Conservation (phyloP, 768 basidiomycete genomes). For the Rhizopogon vulgaris region DNA sequence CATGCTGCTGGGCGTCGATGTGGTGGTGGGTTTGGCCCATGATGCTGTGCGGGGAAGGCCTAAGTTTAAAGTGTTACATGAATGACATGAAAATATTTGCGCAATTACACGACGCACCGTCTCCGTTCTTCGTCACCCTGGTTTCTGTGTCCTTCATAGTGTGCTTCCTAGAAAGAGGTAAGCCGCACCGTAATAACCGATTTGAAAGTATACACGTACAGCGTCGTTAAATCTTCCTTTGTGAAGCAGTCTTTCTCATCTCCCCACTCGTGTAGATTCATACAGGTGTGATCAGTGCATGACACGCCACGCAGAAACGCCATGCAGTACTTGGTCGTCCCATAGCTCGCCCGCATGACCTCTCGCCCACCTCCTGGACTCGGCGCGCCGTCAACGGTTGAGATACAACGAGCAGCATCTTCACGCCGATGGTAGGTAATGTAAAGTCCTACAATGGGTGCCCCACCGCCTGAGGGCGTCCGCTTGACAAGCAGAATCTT, state of each 20-base stretch:
- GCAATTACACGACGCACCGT: constrained; percentile 34
- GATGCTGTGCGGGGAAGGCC: constrained; percentile 66
- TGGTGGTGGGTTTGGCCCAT: constrained; percentile 47
- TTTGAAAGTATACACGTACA: constrained; percentile 45
- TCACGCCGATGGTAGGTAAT: constrained; percentile 93
- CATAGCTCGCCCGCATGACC: constrained; percentile 88
- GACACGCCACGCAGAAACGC: constrained; percentile 79
- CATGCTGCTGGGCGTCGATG: constrained; percentile 11
- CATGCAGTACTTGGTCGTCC: constrained; percentile 98
- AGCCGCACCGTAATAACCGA: neutral
- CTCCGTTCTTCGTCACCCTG: constrained; percentile 51
- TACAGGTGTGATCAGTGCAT: constrained; percentile 86
- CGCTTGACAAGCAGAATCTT: constrained; percentile 94
- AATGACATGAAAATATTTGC: constrained; percentile 13
- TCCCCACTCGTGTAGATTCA: constrained; percentile 97
- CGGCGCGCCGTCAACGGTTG: constrained; percentile 86
- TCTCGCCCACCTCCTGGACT: constrained; percentile 89
- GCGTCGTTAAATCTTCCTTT: constrained; percentile 89
- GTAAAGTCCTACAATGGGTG: constrained; percentile 85
- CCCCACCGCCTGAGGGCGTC: constrained; percentile 63
- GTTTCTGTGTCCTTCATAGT: constrained; percentile 87
- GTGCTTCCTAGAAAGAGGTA: constrained; percentile 59
- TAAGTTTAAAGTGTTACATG: neutral
- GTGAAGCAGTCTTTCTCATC: constrained; percentile 98
- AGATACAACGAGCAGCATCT: constrained; percentile 90